A percentile compares a stretch with the other conserved stretches of the same genome.
These are phyloP conservation scores for Trichocladium uniseriatum DNA, from an alignment of 495 filamentous ascomycete genomes.

Conservation along the genomic window DNA sequence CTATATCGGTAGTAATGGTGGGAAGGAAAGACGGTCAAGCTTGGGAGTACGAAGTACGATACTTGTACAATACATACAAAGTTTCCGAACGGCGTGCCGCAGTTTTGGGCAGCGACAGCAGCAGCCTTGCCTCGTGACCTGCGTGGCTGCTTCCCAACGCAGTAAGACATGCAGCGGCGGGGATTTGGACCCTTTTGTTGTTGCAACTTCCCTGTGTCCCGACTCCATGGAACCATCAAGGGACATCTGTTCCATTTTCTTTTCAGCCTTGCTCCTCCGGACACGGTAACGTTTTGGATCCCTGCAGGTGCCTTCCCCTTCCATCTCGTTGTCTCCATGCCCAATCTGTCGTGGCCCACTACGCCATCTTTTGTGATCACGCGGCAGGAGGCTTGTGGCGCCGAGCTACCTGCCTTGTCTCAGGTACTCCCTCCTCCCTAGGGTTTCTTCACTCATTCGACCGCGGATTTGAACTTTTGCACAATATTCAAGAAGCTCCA, in stretches of 20 bases:
- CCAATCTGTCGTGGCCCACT: background rate
- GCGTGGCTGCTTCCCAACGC: conserved; percentile 2
- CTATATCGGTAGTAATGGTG: too few relatives aligned
- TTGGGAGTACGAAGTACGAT: too few relatives aligned
- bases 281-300: background rate
- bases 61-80: too few relatives aligned
- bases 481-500: too few relatives aligned
- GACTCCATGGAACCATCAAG: conserved; percentile 1
- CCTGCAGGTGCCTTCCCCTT: background rate
- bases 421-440: too few relatives aligned
- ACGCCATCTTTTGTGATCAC: background rate
- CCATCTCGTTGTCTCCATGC: background rate
- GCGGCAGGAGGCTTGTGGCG: conserved; percentile 1
- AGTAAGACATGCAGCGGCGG: conserved; percentile 8
- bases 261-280: background rate
- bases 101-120: background rate
- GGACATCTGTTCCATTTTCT: too few relatives aligned
- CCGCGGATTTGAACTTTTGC: too few relatives aligned
- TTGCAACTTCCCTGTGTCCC: too few relatives aligned
- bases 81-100: background rate
- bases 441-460: too few relatives aligned
- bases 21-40: too few relatives aligned
- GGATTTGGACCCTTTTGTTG: background rate
- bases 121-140: conserved; percentile 2
- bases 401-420: background rate